These are phyloP conservation scores for Globisporangium irregulare DNA, from an alignment of 352 stramenopile species.

Conservation along the genomic window DNA sequence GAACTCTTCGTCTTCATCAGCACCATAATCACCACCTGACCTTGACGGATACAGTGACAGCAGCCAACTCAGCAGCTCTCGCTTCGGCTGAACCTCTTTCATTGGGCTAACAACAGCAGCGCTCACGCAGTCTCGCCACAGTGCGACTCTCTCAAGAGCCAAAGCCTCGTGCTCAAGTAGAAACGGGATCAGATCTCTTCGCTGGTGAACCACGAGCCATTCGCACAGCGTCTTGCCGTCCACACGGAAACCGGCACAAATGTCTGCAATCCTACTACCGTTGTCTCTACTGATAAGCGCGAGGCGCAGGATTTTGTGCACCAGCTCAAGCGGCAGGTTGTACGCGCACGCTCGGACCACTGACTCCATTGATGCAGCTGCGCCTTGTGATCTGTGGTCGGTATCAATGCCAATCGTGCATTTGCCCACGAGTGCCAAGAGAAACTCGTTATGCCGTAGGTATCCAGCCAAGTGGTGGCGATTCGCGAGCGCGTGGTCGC, in stretches of 20 bases:
- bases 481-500: constrained; percentile 1
- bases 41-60: neutral
- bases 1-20: neutral
- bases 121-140: constrained; percentile 7
- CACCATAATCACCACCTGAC: neutral
- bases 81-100: neutral
- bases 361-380: constrained; percentile 10
- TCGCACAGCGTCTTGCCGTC: constrained; percentile 24
- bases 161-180: constrained; percentile 1
- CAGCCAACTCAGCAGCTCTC: constrained; percentile 5
- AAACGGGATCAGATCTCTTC: constrained; percentile 24
- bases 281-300: neutral
- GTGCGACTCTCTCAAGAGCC: neutral
- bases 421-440: constrained; percentile 7
- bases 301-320: constrained; percentile 10
- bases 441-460: neutral
- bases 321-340: constrained; percentile 22
- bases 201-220: constrained; percentile 27
- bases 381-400: neutral
- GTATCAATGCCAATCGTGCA: neutral
- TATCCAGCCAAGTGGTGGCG: constrained; percentile 4
- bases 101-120: neutral
- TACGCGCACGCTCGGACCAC: constrained; percentile 29
- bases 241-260: constrained; percentile 15
- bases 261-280: neutral